These are phyloP conservation scores for Nepenthes gracilis DNA, from an alignment of 148 eudicot genomes.

Conservation along the genomic window DNA sequence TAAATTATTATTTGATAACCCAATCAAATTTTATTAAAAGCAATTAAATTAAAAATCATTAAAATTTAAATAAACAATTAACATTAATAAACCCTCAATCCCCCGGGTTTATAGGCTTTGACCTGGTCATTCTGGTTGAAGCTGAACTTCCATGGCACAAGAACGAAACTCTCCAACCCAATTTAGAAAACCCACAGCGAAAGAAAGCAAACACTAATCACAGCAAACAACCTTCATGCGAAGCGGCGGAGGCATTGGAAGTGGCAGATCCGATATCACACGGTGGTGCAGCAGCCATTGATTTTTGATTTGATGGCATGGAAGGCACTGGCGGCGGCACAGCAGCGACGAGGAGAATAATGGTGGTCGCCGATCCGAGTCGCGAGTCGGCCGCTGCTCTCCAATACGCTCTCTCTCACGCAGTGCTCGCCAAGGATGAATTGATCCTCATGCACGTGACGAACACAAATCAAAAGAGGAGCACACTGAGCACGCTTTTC, in stretches of 20 bases:
- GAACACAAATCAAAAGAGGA: slow-evolving; percentile 19
- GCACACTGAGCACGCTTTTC: slow-evolving; percentile 20
- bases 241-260: background rate
- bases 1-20: too few species aligned
- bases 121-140: too few species aligned
- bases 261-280: background rate
- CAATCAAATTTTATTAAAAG: too few species aligned
- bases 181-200: too few species aligned
- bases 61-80: too few species aligned
- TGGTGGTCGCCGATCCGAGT: slow-evolving; percentile 56
- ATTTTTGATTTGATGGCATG: slow-evolving; percentile 6
- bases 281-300: slow-evolving; percentile 2
- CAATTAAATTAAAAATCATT: too few species aligned
- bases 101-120: too few species aligned
- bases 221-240: background rate
- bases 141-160: too few species aligned
- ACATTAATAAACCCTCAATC: too few species aligned
- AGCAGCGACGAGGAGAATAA: slow-evolving; percentile 18
- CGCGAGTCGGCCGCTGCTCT: slow-evolving; percentile 50
- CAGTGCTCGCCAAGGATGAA: slow-evolving; percentile 28
- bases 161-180: too few species aligned
- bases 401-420: slow-evolving; percentile 52
- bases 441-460: slow-evolving; percentile 39
- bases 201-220: too few species aligned
- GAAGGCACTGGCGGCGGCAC: slow-evolving; percentile 10